phyloP scores from a whole-genome alignment of 768 basidiomycete genomes.

The Lentinula aciculospora region DNA sequence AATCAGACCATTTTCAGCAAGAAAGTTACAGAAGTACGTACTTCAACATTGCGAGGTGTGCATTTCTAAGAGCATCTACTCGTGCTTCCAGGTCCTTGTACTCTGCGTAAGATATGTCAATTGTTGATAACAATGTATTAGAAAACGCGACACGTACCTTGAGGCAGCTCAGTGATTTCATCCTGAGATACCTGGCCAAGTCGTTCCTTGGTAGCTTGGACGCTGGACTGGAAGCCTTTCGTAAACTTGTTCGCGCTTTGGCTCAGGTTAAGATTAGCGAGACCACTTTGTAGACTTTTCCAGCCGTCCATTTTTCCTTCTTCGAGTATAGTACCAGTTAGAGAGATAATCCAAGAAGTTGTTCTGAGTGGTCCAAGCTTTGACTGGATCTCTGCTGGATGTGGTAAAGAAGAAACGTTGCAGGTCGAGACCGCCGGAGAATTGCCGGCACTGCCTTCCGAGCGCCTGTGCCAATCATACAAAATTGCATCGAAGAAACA shows the following conservation, averaged over 20 bases:
- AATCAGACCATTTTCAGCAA: not conserved
- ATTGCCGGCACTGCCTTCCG: not conserved
- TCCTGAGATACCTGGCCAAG: constrained; percentile 85
- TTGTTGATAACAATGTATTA: not conserved
- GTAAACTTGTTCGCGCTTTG: constrained; percentile 71
- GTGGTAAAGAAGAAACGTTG: not conserved
- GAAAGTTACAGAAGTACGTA: constrained; percentile 26
- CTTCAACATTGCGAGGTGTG: constrained; percentile 78
- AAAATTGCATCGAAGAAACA: too few relatives aligned
- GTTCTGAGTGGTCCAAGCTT: not conserved
- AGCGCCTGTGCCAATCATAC: not conserved
- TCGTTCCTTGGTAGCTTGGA: constrained; percentile 84
- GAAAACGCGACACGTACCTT: constrained; percentile 40
- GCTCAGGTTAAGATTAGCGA: constrained; percentile 63
- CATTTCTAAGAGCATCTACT: constrained; percentile 84
- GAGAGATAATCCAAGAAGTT: not conserved
- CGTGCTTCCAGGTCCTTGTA: constrained; percentile 94
- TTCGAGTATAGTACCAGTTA: not conserved
- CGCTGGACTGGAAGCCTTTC: constrained; percentile 75
- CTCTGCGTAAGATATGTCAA: constrained; percentile 40
- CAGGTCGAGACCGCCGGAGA: not conserved
- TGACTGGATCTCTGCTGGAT: not conserved
- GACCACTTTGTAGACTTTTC: constrained; percentile 60
- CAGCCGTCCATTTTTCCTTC: constrained; percentile 52
- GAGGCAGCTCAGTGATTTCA: constrained; percentile 92